Evolutionary conservation across 139 green algal species (phyloP).

Genomic region (Microglena sp.): DNA sequence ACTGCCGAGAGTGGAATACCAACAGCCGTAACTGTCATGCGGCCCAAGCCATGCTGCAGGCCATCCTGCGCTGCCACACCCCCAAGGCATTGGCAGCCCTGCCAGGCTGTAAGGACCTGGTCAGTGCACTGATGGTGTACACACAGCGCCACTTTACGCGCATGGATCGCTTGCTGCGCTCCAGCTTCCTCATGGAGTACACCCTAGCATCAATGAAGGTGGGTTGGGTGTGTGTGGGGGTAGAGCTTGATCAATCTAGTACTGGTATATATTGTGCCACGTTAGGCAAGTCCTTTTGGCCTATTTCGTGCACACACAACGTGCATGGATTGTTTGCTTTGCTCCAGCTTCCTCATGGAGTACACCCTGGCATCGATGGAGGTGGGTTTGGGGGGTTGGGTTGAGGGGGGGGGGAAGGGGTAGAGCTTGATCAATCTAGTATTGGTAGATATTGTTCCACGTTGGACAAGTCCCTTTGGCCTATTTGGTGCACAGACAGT

Average conservation of each 20-base stretch:
- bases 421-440: no score
- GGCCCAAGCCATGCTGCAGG: conserved; percentile 70
- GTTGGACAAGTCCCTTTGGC: no score
- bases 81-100: conserved; percentile 17
- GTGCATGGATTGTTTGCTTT: conserved; percentile 70
- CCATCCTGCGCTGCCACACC: conserved; percentile 47
- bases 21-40: conserved; percentile 68
- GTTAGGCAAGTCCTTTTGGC: no score
- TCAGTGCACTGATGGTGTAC: conserved; percentile 76
- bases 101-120: conserved; percentile 32
- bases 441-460: no score
- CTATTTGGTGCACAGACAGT: no score
- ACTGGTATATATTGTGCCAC: no score
- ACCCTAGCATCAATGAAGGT: conserved; percentile 68
- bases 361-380: conserved; percentile 71
- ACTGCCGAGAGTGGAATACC: conserved; percentile 89
- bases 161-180: conserved; percentile 68
- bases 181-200: conserved; percentile 80
- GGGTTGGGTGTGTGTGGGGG: no score
- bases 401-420: no score
- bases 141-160: conserved; percentile 70
- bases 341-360: conserved; percentile 74
- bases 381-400: no score
- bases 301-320: no score
- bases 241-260: no score